Evolutionary conservation across 2,329 filamentous ascomycete genomes (phyloP), one percentile per base, ranked within the genome.

Genomic region (Monosporascus sp.): DNA sequence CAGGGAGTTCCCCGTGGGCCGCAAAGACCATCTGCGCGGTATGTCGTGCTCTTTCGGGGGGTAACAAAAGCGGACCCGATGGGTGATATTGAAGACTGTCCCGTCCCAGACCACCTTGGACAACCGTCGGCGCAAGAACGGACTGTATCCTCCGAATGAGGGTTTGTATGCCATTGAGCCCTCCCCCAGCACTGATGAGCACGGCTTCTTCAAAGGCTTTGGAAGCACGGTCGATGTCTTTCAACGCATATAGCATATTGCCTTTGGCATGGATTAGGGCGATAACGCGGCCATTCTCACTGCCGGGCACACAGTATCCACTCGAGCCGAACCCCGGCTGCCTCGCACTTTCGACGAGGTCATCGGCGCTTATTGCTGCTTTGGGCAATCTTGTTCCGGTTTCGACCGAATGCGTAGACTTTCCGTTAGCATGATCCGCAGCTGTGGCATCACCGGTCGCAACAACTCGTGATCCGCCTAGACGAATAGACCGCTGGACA

Each of bases 211-310:
- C 94, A 62, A 99, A 99, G 4, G 94, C 91, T 62, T 85, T 83
- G 1, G 93, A 91, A 43, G 94, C 94, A 41, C 80, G 83, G 40
- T 80, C 77, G 58, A 94, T 88, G 60, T 97, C 87, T 46, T 93
- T 93, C 31, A 95, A 74, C 26, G 89, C 85, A 71, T 99, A 99
- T 2, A 97, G 78, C 87, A 97, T 95, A 58, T 97, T 97, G n/a
- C 93, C 94, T 70, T 97, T 99, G 20, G 93, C 92, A 71, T 99
- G 94, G 41, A 97, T 85, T 17, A 99, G 79, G n/a, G 91, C 89
- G 45, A 99, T 80, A 64, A 99, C 91, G 55, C 94, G 84, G 8
- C 93, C 94, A 67, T 97, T 97, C 61, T 99, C 94, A 44, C 81
- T 84, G 2, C 87, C 91, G 5, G 91, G 82, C 44, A 99, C 86